Evolutionary conservation across 2,329 filamentous ascomycete species (phyloP), one percentile per base, ranked within the genome.

Genomic region (Cytospora piceae): DNA sequence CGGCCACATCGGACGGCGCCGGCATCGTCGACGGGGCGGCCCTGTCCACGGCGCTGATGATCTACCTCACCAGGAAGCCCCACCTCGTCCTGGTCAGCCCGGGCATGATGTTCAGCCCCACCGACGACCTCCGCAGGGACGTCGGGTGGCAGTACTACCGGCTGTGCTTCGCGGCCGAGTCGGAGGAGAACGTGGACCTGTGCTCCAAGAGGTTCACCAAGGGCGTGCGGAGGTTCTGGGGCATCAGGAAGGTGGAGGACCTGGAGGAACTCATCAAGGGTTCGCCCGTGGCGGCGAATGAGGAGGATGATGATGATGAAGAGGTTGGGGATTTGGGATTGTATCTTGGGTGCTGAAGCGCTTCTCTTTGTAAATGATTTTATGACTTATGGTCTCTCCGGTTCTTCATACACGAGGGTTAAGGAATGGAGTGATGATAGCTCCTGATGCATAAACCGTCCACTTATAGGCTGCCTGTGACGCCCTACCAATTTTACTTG

Each of bases 161-260:
- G 17, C 74, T 97, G 42, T 96, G 92, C 77, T 97, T 97, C 78
- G 93, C 92, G 1, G 92, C 93, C 1, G 90, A 93, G 77, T 82
- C 85, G n/a, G 89, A 90, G 63, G 87, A 90, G 49, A 85, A 90
- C 51, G 80, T 97, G 6, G 84, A 83, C 29, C 77, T 77, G 6
- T 86, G 88, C 68, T 87, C 86, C 8, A 78, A 85, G 73, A 78
- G 89, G 31, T 88, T 96, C 72, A 87, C 85, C 0, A 82, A 87
- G 39, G 93, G 89, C 0, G 83, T 92, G 24, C 83, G 87, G 66
- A 83, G 81, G 29, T 97, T 97, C 76, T 97, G 91, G 89, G 82
- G 84, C 69, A 87, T 95, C 71, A 91, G 89, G 80, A 83, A 85
- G 61, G 82, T 83, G 69, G 81, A 82, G 72, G 84, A 86, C 69